Base-by-base conservation (phyloP, 2,329 filamentous ascomycete genomes). In the Emmonsiellopsis sp. region DNA sequence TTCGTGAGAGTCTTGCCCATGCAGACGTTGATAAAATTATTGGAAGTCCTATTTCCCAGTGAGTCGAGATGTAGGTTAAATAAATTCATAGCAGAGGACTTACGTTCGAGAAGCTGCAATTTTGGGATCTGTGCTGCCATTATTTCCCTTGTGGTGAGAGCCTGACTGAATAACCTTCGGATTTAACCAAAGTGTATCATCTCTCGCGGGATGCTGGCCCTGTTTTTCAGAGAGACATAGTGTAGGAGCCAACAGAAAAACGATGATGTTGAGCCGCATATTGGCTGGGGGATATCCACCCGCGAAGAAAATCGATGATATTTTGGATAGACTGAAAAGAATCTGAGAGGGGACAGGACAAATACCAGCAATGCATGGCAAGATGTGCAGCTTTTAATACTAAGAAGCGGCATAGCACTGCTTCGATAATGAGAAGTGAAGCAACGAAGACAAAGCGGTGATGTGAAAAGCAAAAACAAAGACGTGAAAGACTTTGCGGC, bases 11-110 rank as follows among this genome's bases (percentile, higher is more conserved):
- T 73, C 61, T 76, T 72, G 56, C 76, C 76, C 5, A 66, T 62
- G 60, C 79, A 82, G 65, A 80, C 76, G 69, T 80, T 80, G 72
- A 81, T 80, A 64, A 81, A 81, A 68, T 81, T 80, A 35, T 40
- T 49, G 7, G 10, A 26, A 7, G 46, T 20, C 10, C 46, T 49
- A 11, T n/a, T 49, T 6, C n/a, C 45, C 32, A 6, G 32, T 48
- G 34, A 48, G 45, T 3, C 26, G 31, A 34, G 37, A 38, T 9
- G 35, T n/a, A 38, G 13, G 35, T 38, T n/a, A 38, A 38, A 9
- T n/a, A 38, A 38, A 9, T 38, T 38, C 9, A 11, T 15, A 3
- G 5, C 41, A 10, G 41, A 10, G 10, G 10, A 40, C 35, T 7
- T 50, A 13, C 20, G 41, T 26, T n/a, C 30, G 9, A 11, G 45